Conservation (phyloP, 441 rosid species). For the Daphne laureola region DNA sequence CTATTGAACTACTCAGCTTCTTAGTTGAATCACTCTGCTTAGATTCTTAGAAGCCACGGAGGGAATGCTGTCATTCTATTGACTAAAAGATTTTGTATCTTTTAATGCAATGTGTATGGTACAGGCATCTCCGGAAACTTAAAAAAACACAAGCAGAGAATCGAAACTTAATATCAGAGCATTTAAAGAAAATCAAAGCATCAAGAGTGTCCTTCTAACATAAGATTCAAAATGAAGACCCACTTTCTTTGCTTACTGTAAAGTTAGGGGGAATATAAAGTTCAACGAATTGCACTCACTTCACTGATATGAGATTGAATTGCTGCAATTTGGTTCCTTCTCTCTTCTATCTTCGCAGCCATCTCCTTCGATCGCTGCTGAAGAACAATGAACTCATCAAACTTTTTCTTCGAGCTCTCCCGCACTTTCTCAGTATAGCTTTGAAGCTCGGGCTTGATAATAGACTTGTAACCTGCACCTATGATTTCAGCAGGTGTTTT, state of each 20-base stretch:
- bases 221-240: too few species aligned
- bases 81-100: too few species aligned
- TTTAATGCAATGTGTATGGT: too few species aligned
- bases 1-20: too few species aligned
- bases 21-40: too few species aligned
- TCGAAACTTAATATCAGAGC: too few species aligned
- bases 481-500: slow-evolving; percentile 52
- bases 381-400: slow-evolving; percentile 45
- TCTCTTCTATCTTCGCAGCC: slow-evolving; percentile 42
- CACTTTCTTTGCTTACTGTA: neutral
- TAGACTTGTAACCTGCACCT: slow-evolving; percentile 68
- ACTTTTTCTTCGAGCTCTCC: slow-evolving; percentile 39
- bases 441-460: slow-evolving; percentile 54
- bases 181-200: too few species aligned
- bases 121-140: too few species aligned
- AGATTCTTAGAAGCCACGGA: too few species aligned
- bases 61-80: too few species aligned
- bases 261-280: too few species aligned
- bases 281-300: slow-evolving; percentile 23
- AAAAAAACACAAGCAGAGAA: too few species aligned
- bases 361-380: slow-evolving; percentile 54
- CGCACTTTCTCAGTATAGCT: slow-evolving; percentile 40
- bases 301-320: slow-evolving; percentile 48
- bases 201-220: neutral
- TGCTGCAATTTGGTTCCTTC: slow-evolving; percentile 22